Conservation (phyloP, 345 rosid genomes). For the Physaria fendleri region DNA sequence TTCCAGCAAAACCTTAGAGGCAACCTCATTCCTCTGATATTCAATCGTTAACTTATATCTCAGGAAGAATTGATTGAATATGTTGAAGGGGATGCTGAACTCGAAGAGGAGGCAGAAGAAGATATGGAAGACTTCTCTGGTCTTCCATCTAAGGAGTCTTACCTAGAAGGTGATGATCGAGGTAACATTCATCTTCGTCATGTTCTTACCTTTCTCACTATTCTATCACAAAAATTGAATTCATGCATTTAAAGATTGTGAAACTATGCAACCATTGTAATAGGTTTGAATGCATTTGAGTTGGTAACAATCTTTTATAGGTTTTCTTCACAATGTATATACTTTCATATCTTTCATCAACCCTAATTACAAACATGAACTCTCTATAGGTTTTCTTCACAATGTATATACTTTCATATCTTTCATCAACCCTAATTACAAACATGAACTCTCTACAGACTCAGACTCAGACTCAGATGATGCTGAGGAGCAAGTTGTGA, state of each 20-base stretch:
- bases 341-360: neutral
- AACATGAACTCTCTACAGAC: neutral
- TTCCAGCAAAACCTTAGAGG: neutral
- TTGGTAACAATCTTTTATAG: neutral
- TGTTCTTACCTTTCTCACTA: neutral
- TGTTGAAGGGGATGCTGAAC: constrained; percentile 72
- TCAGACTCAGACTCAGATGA: constrained; percentile 31
- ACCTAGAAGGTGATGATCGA: constrained; percentile 30
- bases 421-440: neutral
- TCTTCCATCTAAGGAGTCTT: constrained; percentile 28
- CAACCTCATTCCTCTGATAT: neutral
- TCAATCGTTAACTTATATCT: neutral
- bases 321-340: neutral
- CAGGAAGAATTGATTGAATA: constrained; percentile 70
- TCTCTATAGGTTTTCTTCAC: neutral
- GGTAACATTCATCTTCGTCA: constrained; percentile 23
- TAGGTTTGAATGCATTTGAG: neutral
- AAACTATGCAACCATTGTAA: neutral
- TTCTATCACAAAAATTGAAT: neutral
- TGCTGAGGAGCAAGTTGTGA: constrained; percentile 36
- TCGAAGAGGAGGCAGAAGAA: constrained; percentile 84
- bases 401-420: neutral
- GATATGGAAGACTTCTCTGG: constrained; percentile 84
- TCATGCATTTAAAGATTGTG: neutral
- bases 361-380: neutral